These are phyloP conservation scores for Striga hermonthica DNA, from an alignment of 305 asterid genomes.

Conservation along the genomic window DNA sequence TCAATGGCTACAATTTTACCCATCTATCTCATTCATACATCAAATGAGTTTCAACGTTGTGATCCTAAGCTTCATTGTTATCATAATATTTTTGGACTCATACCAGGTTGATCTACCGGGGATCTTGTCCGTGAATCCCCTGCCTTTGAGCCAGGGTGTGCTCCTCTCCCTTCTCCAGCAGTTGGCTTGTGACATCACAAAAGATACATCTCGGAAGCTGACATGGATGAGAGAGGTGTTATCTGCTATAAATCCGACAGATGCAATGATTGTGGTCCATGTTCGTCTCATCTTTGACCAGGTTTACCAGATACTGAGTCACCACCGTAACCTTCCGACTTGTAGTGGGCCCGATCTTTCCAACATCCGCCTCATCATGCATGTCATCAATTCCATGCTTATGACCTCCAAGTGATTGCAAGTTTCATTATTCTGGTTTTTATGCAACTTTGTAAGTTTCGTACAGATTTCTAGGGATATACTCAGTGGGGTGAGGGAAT, in stretches of 20 bases:
- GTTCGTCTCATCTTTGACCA: slow-evolving; percentile 90
- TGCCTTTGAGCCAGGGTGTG: slow-evolving; percentile 91
- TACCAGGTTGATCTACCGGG: slow-evolving; percentile 72
- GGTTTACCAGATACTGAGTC: slow-evolving; percentile 76
- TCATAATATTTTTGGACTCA: neutral
- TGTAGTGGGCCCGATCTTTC: slow-evolving; percentile 50
- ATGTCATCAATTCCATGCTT: slow-evolving; percentile 81
- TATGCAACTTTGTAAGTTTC: too few relatives aligned
- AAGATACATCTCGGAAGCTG: slow-evolving; percentile 60
- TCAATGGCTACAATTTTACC: too few relatives aligned
- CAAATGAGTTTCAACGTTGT: too few relatives aligned
- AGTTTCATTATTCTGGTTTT: too few relatives aligned
- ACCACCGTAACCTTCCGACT: slow-evolving; percentile 66
- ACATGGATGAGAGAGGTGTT: slow-evolving; percentile 86
- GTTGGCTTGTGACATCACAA: slow-evolving; percentile 70
- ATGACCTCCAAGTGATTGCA: slow-evolving; percentile 56
- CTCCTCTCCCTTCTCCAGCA: slow-evolving; percentile 90
- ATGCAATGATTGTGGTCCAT: slow-evolving; percentile 67
- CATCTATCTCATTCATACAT: too few relatives aligned
- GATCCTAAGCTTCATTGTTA: too few relatives aligned
- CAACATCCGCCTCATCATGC: slow-evolving; percentile 71
- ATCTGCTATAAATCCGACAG: slow-evolving; percentile 69
- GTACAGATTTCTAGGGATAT: too few relatives aligned
- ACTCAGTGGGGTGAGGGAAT: too few relatives aligned
- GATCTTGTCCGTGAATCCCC: slow-evolving; percentile 59